These are phyloP conservation scores for Acer yangbiense DNA, from an alignment of 345 rosid species.

Conservation along the genomic window DNA sequence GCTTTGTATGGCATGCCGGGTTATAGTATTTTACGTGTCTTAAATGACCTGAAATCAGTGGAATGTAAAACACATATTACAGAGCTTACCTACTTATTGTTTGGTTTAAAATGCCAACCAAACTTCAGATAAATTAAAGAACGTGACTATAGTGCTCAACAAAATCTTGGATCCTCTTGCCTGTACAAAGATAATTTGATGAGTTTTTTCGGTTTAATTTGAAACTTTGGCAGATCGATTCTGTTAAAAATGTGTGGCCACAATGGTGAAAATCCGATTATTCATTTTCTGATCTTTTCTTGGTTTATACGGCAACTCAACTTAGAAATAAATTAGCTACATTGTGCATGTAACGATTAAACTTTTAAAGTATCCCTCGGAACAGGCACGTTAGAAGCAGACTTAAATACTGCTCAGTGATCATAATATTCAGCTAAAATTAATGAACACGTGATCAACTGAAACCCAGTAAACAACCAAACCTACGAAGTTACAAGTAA, in stretches of 20 bases:
- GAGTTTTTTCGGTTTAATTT: background rate
- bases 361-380: background rate
- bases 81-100: background rate
- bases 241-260: background rate
- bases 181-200: background rate
- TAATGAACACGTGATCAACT: background rate
- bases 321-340: background rate
- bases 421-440: no score
- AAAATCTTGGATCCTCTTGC: background rate
- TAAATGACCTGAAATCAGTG: background rate
- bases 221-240: background rate
- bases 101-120: background rate
- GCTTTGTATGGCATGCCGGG: constrained; percentile 14
- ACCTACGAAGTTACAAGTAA: background rate
- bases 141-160: background rate
- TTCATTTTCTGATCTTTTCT: background rate
- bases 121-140: background rate
- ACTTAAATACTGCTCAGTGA: background rate
- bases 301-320: background rate
- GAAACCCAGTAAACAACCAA: no score
- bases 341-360: background rate
- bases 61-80: background rate
- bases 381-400: background rate
- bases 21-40: constrained; percentile 8
- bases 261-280: background rate